Base-by-base conservation (phyloP, 2,329 filamentous ascomycete species). In the Epichloe uncinata region DNA sequence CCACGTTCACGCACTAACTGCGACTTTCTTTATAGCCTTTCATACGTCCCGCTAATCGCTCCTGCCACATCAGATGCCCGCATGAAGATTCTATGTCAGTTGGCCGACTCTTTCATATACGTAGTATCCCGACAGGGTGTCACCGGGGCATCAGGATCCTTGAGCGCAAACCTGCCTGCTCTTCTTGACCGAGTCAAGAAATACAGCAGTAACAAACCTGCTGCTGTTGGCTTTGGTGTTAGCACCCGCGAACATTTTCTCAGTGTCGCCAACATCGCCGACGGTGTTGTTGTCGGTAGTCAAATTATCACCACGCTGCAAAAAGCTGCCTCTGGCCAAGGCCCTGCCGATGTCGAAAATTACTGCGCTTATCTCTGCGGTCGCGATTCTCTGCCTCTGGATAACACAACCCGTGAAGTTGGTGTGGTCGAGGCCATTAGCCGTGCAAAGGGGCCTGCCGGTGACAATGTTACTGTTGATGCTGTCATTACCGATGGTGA, bases 101-200 rank as follows among this genome's bases (percentile, higher is more conserved):
- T 98, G 55, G 93, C 93, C 62, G 91, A 97, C 69, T 96, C 90
- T 3, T 98, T 97, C 73, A 95, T 98, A 70, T 98, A 98, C 66
- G 90, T 98, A 54, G 93, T 98, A 50, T 97, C 91, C 26, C 79
- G 91, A 59, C 94, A 95, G 85, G 93, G 93, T 59, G 91, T 97
- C 50, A 98, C 93, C 9, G 93, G 93, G 59, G 93, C 89, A 13
- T 84, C 82, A 1, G 90, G 90, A 35, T 82, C 81, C 26, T 71
- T 98, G 61, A 95, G 87, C 66, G 75, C 82, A 42, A 83, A 85
- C 52, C 78, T 98, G 35, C 88, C 90, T 13, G 82, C 85, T 47
- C 78, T 98, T 37, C 73, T 98, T 51, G 78, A 79, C 51, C 82
- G 87, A 38, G 93, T 98, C 26, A 93, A 95, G 73, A 84, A 84